A percentile compares a stretch with the other conserved stretches of the same genome.
Conservation (phyloP, 257 asterid species). For the Lantana camara region DNA sequence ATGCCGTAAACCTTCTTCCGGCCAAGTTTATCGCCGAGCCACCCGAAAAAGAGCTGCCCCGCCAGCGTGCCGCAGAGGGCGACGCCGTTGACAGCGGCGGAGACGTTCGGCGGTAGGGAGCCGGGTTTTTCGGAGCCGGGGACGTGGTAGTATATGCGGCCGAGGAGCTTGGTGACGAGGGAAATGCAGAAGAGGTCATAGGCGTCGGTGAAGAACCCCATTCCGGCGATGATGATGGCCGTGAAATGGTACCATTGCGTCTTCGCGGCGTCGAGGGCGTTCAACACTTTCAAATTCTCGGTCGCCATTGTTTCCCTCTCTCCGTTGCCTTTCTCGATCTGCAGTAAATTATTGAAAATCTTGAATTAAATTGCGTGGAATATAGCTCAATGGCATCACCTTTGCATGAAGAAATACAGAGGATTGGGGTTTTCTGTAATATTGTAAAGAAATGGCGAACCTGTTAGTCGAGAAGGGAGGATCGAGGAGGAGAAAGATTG, state of each 20-base stretch:
- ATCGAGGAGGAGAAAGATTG: not conserved
- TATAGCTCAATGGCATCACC: no score
- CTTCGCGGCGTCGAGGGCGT: slow-evolving; percentile 49
- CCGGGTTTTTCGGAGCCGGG: slow-evolving; percentile 45
- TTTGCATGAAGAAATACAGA: no score
- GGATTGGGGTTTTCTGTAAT: no score
- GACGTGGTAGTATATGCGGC: slow-evolving; percentile 45
- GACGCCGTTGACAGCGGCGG: slow-evolving; percentile 54
- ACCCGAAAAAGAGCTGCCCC: slow-evolving; percentile 40
- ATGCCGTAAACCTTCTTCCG: slow-evolving; percentile 47
- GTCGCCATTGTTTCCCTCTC: slow-evolving; percentile 13
- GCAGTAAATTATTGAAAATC: slow-evolving; percentile 13
- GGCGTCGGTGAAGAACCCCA: slow-evolving; percentile 64
- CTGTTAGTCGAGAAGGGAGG: not conserved
- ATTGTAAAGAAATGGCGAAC: not conserved
- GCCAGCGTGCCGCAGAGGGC: slow-evolving; percentile 42
- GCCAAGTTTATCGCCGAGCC: slow-evolving; percentile 50
- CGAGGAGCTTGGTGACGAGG: slow-evolving; percentile 53
- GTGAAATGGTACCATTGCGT: slow-evolving; percentile 64
- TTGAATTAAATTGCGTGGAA: no score
- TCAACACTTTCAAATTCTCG: slow-evolving; percentile 40
- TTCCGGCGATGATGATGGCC: slow-evolving; percentile 52
- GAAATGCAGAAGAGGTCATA: slow-evolving; percentile 57
- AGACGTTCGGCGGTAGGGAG: slow-evolving; percentile 48
- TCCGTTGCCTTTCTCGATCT: slow-evolving; percentile 1